Evolutionary conservation across 495 filamentous ascomycete genomes (phyloP), one percentile per base, ranked within the genome.

Genomic region (Penicillium nucicola): DNA sequence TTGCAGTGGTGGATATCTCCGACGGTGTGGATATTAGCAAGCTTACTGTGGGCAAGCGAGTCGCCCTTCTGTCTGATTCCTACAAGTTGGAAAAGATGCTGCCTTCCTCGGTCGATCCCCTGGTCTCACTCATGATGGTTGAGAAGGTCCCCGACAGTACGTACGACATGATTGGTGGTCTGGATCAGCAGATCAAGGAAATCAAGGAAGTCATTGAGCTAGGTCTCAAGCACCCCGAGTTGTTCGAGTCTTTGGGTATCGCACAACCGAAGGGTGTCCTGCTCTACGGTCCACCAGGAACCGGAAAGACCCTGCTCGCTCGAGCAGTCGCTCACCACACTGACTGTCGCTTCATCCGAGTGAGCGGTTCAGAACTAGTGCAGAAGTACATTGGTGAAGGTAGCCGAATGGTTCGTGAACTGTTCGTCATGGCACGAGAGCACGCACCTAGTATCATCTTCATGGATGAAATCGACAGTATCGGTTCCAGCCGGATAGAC

Each of bases 41-140:
- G 72, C 89, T 99, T 71, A 97, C 90, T 48, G 85, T 93, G 45
- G 93, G 93, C 68, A 99, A 99, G 75, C 92, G 93, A 49, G 95
- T 99, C 36, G 96, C 93, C 38, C 82, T 99, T 13, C 83, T 98
- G 15, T 95, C 89, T 46, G 93, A 98, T 69, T 87, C 87, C 39
- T 98, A 98, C 78, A 96, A 96, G 69, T 85, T 98, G 62, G 92
- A 97, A 69, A 95, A 95, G 76, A 95, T 97, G 78, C 84, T 98
- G 10, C 93, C 93, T 17, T 96, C 92, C 50, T 93, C 92, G 46
- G 92, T 98, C 62, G 93, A 98, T 66, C 93, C 93, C 25, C 86
- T 98, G 42, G 93, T 99, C 31, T 97, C 93, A n/a, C 89, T 99
- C 62, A 99, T 99, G 93, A 97, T 99, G 95, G 93, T 99, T 37